Percentiles rank a stretch among this genome's conserved stretches.
Evolutionary conservation across 768 basidiomycete species (phyloP).

Genomic region (Hysterangium stoloniferum): DNA sequence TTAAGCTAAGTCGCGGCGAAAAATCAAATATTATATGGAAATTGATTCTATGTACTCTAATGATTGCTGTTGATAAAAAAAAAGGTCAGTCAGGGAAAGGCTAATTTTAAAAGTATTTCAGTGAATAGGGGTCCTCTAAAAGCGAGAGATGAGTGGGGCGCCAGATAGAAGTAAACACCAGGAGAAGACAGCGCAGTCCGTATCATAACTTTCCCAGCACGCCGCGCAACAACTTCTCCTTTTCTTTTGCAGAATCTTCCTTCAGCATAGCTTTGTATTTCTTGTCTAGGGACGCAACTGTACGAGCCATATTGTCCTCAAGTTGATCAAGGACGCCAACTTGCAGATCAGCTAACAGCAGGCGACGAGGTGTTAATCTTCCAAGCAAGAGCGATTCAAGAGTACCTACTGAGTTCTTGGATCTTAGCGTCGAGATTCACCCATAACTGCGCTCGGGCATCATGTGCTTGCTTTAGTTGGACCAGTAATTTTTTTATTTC

Average conservation of each 20-base stretch:
- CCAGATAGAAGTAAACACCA: too few relatives aligned
- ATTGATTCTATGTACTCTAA: too few relatives aligned
- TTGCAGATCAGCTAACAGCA: neutral
- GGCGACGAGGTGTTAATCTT: neutral
- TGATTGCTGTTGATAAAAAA: too few relatives aligned
- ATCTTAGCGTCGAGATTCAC: neutral
- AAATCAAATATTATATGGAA: too few relatives aligned
- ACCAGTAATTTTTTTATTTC: constrained; percentile 5
- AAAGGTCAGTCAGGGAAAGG: too few relatives aligned
- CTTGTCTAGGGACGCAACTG: constrained; percentile 1
- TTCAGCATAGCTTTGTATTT: constrained; percentile 4
- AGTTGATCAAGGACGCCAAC: constrained; percentile 5
- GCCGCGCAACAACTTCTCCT: constrained; percentile 7
- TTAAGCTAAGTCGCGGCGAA: too few relatives aligned
- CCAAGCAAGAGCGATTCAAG: too few relatives aligned
- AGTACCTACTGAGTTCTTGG: constrained; percentile 4
- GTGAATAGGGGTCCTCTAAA: too few relatives aligned
- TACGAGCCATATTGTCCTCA: constrained; percentile 2
- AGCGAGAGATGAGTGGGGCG: too few relatives aligned
- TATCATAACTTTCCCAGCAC: constrained; percentile 8
- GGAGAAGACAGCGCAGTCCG: too few relatives aligned
- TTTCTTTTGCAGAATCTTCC: constrained; percentile 2
- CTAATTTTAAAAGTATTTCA: too few relatives aligned
- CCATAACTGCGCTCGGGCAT: constrained; percentile 1
- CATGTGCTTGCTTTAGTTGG: constrained; percentile 6